Conservation (phyloP, 192 early-diverging fungal genomes). For the Backusella tuberculispora region DNA sequence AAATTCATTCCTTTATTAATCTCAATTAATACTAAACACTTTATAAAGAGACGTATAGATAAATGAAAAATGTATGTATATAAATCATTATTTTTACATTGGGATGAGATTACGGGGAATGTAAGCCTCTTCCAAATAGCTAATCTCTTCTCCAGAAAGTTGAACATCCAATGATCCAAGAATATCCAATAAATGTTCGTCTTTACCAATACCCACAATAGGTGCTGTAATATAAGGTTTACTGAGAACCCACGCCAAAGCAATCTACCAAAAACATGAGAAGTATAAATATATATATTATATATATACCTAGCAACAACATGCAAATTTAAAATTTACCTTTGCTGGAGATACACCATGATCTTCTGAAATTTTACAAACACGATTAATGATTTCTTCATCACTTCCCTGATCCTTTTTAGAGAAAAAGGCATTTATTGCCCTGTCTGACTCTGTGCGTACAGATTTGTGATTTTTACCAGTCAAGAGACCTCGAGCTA, state of each 20-base stretch:
- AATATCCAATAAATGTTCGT: conserved; percentile 29
- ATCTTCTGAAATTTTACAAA: conserved; percentile 23
- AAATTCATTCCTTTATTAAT: no score
- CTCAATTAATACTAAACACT: no score
- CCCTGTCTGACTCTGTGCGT: neutral
- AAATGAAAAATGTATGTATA: no score
- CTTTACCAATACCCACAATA: conserved; percentile 33
- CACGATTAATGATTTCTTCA: conserved; percentile 29
- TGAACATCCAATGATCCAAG: conserved; percentile 26
- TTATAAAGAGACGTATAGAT: no score
- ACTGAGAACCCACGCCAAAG: conserved; percentile 32
- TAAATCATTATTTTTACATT: no score
- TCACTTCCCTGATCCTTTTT: neutral
- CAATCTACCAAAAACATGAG: conserved; percentile 13
- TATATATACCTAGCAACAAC: neutral
- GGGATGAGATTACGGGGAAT: neutral
- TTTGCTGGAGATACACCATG: conserved; percentile 23
- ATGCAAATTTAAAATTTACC: conserved; percentile 29
- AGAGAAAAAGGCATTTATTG: neutral
- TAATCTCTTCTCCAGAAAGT: conserved; percentile 28
- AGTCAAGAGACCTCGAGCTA: conserved; percentile 50
- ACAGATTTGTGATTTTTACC: conserved; percentile 25
- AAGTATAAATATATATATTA: no score
- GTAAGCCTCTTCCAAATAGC: conserved; percentile 24
- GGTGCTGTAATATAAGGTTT: conserved; percentile 24